Percentiles rank a stretch among this genome's conserved stretches.
phyloP scores from a whole-genome alignment of 495 filamentous ascomycete species.

The Podospora bellae-mahoneyi region DNA sequence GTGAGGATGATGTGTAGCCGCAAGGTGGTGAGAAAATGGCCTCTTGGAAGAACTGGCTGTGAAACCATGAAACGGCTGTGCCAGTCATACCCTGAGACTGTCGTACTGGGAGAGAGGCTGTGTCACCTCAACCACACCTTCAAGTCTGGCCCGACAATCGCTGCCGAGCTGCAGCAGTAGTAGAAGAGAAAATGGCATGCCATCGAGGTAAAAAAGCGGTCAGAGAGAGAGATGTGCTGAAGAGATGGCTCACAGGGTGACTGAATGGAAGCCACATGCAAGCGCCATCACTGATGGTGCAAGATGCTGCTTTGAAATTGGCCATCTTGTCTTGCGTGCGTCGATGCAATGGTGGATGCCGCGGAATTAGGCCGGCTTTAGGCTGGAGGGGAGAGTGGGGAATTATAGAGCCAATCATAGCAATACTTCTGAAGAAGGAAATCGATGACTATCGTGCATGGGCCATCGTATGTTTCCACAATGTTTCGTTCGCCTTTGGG shows the following conservation, averaged over 20 bases:
- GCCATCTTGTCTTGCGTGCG: neutral
- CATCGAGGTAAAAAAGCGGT: constrained; percentile 1
- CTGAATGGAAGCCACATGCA: constrained; percentile 9
- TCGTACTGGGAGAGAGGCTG: constrained; percentile 16
- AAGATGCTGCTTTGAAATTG: constrained; percentile 5
- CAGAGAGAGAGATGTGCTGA: neutral
- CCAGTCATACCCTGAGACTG: constrained; percentile 10
- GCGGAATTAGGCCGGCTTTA: constrained; percentile 3
- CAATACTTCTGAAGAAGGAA: constrained; percentile 12
- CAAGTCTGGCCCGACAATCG: neutral
- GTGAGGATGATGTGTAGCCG: neutral
- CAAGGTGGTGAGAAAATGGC: neutral
- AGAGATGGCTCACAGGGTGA: neutral
- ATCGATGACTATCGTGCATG: constrained; percentile 4
- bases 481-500: neutral
- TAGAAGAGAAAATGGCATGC: neutral
- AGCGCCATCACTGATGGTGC: constrained; percentile 1
- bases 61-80: constrained; percentile 22
- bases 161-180: neutral
- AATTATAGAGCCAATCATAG: constrained; percentile 4
- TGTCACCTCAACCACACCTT: constrained; percentile 5
- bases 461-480: constrained; percentile 7
- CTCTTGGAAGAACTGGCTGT: neutral
- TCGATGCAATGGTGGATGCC: neutral
- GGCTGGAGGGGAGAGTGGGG: neutral